Evolutionary conservation across 2,329 filamentous ascomycete species (phyloP), one percentile per base, ranked within the genome.

Genomic region (Lasiodiplodia sp.): DNA sequence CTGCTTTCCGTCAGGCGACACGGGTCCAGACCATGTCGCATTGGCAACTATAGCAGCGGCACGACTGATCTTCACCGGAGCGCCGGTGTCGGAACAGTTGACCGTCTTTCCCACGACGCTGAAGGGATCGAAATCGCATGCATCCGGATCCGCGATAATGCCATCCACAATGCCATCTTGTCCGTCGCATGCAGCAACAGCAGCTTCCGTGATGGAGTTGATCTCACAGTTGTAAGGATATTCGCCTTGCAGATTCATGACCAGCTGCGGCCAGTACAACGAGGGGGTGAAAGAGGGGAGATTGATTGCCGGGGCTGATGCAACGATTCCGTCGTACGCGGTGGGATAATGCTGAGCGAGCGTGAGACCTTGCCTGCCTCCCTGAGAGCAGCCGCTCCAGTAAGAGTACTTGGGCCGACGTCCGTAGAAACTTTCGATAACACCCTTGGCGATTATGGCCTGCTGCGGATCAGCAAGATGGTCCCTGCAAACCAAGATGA

Each of bases 361-460:
- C 68, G 72, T 71, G 57, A 74, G 71, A 0, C 77, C 78, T 52
- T 80, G 77, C 49, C 78, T 49, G 34, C 77, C 72, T 68, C 76
- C 77, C 67, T 73, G 73, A 1, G 76, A 79, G 62, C 78, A 80
- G 58, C 74, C 78, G 23, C 74, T 76, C 75, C 75, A 79, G 66
- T 79, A 79, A n/a, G 76, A 77, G 53, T 78, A 75, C 52, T 75
- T 72, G 0, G 79, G 75, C 25, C 72, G 62, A 37, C 72, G 60
- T 12, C 76, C 74, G 69, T 80, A 83, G 69, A 75, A 82, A 21
- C 74, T 72, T 25, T 76, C 70, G 6, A 73, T 74, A 28, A 63
- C 71, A 28, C 64, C 69, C 69, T 82, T 82, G 10, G 76, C 79
- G 11, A 82, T 72, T 11, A 74, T 58, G 14, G 74, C 71, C 53